Evolutionary conservation across 306 rosid species (phyloP).

Genomic region (Vachellia pachyceras): DNA sequence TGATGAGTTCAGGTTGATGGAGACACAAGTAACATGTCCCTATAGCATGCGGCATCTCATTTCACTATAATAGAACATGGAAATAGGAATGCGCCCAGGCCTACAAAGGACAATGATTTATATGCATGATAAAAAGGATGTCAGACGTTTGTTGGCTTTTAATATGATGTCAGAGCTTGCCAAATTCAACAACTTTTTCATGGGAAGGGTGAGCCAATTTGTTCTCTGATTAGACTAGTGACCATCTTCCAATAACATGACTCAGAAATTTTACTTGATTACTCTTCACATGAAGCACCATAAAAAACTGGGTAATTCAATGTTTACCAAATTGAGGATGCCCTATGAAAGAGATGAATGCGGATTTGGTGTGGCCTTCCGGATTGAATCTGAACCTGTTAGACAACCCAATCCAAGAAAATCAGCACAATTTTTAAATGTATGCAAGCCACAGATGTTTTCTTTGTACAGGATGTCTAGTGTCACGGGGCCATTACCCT

Average conservation of each 20-base stretch:
- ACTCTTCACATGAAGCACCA: conserved; percentile 16
- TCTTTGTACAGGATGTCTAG: conserved; percentile 3
- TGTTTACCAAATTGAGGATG: conserved; percentile 81
- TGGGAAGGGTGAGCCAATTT: not conserved
- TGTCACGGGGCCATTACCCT: no score
- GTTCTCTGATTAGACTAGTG: conserved; percentile 1
- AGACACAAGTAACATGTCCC: not conserved
- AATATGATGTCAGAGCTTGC: not conserved
- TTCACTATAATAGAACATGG: not conserved
- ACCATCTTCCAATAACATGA: not conserved
- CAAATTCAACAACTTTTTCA: not conserved
- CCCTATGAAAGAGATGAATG: conserved; percentile 92
- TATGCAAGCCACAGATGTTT: conserved; percentile 4
- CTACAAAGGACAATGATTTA: not conserved
- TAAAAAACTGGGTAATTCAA: conserved; percentile 20
- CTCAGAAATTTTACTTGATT: conserved; percentile 16
- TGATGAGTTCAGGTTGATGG: not conserved
- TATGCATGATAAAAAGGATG: not conserved
- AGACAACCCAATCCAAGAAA: conserved; percentile 37
- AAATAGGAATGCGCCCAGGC: not conserved
- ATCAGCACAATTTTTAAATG: not conserved
- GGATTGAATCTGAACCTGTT: conserved; percentile 88
- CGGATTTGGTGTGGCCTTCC: conserved; percentile 98
- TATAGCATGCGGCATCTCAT: not conserved
- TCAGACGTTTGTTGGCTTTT: not conserved